Evolutionary conservation across 2,329 filamentous ascomycete species (phyloP), one percentile per base, ranked within the genome.

Genomic region (Fusarium sp.): DNA sequence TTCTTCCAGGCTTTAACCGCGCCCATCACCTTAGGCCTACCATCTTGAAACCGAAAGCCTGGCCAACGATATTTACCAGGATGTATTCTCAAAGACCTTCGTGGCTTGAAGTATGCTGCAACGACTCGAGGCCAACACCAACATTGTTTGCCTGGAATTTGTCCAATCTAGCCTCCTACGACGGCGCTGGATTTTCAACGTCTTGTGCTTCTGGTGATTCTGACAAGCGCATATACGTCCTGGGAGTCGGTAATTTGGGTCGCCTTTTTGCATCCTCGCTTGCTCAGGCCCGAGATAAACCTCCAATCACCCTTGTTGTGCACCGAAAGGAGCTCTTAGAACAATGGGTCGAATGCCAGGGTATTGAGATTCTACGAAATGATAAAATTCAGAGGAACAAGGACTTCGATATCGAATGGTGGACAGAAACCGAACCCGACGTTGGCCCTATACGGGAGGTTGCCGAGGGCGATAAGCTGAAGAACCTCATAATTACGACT

Each of bases 201-300:
- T 50, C 58, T 15, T 31, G 16, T 15, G 47, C 46, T 52, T 49
- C 54, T 8, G 38, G 59, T 20, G 67, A 70, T 56, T 53, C 61
- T 8, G 49, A 75, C 36, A 76, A 76, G n/a, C 85, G 89, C 34
- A 90, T 97, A 65, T 89, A 96, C 74, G 85, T 97, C 47, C 81
- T 97, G 4, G 94, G 95, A 12, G 77, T 92, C 12, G 94, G 94
- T 36, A 97, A 93, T 75, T 83, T 97, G 13, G 94, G 94, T 15
- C 88, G 88, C 42, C 87, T 97, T 28, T 88, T 94, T 67, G 93
- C 94, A 28, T 89, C 91, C 75, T 88, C 88, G 23, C 82, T 97
- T 12, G 86, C 88, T 23, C 84, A 86, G 20, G 81, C 89, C 10
- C 73, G 79, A 1, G 79, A 86, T 20, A 84, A 86, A 4, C 92